Evolutionary conservation across 176 grass and related monocot species (phyloP), one percentile per base, ranked within the genome.

Genomic region (Metroxylon sagu): DNA sequence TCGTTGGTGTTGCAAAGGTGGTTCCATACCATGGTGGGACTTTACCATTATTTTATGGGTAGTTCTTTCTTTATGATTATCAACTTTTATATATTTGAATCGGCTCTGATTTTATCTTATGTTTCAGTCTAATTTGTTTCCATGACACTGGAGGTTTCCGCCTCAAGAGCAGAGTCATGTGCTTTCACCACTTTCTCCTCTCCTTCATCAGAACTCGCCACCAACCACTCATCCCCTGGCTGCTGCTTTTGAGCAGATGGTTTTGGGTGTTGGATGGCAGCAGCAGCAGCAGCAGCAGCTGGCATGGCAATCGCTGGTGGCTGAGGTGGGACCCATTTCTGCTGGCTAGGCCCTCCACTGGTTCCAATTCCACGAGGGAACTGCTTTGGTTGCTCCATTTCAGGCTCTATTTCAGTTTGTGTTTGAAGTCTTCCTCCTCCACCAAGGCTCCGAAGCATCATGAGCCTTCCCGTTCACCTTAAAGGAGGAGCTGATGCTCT

Each of bases 261-360:
- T 64, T 82, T 89, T 5, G 76, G 75, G 14, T 87, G 92, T 7
- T 83, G 71, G 49, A 97, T 97, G 65, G 84, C 87, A 0, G 76
- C 75, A 0, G 62, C 21, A 0, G 76, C 75, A 0, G 62, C 21
- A 23, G 21, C 69, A 0, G 84, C 92, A 71, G 88, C 92, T 8
- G 87, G 70, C 84, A 88, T 75, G 18, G 60, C 70, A 7, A 85
- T 74, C 0, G 75, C 50, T 1, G 84, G 78, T 48, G 81, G 43
- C 53, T 85, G 92, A 4, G 85, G 90, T 5, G 80, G 80, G 14
- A 84, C 77, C 90, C 90, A 95, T 48, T 59, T 80, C 8, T 74
- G 79, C 71, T 81, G 80, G 53, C 79, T 79, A 0, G 65, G 50
- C 1, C 62, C 50, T n/a, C 69, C 80, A 15, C 76, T 61, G 49